Conservation (phyloP, 129 eudicot species). For the Silybum marianum region DNA sequence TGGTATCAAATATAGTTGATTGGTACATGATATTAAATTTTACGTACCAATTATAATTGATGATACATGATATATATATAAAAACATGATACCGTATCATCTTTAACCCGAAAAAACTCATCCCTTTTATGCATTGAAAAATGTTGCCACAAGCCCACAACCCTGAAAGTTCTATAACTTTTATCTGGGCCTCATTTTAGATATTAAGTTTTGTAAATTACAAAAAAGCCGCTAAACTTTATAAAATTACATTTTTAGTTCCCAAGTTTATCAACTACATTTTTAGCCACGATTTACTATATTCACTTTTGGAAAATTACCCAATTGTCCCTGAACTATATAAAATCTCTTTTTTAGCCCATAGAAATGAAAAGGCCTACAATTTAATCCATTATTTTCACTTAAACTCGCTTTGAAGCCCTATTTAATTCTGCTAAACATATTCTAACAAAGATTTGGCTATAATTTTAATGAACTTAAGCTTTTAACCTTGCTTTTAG, state of each 20-base stretch:
- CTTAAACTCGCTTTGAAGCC: neutral
- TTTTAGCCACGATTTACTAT: neutral
- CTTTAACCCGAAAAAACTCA: too few species aligned
- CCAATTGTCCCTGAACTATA: neutral
- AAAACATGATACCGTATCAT: too few species aligned
- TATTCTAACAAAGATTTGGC: neutral
- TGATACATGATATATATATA: too few species aligned
- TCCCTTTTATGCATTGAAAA: too few species aligned
- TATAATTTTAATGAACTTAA: too few species aligned
- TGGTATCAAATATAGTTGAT: too few species aligned
- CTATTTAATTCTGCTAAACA: neutral
- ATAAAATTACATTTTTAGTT: too few species aligned
- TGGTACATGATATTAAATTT: too few species aligned
- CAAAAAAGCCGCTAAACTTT: neutral
- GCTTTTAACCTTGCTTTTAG: too few species aligned
- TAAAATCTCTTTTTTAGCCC: neutral
- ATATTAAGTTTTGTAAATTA: neutral
- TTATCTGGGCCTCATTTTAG: neutral
- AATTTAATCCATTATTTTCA: neutral
- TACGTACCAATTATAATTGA: too few species aligned
- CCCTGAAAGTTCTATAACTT: neutral
- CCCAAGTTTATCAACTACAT: neutral
- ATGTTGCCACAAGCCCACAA: too few species aligned
- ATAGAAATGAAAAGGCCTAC: too few species aligned
- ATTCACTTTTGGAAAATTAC: neutral